Evolutionary conservation across 2,329 filamentous ascomycete species (phyloP), one percentile per base, ranked within the genome.

Genomic region (Epicoccum sorghinum): DNA sequence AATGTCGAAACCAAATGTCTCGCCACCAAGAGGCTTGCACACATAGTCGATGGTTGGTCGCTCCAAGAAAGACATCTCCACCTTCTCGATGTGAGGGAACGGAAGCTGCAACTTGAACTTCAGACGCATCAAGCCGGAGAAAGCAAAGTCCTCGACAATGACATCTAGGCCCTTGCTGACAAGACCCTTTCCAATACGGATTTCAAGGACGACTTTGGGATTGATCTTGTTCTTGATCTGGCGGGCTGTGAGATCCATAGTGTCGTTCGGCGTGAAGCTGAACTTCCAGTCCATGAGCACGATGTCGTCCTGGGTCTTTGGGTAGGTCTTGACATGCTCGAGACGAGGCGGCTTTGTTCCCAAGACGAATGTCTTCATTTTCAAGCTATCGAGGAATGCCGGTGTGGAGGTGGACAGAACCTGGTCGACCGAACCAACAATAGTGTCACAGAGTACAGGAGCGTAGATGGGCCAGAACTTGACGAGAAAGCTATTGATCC

Each of bases 241-340:
- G 57, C 89, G 86, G 2, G 88, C 82, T 2, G 95, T 99, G 83
- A 99, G 86, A 75, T 99, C 95, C 62, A 90, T 87, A 3, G 86
- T 90, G 75, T 99, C 96, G 64, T 95, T 98, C 30, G 95, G 95
- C 0, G 91, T 98, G 79, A 99, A 99, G 82, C 93, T 98, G 77
- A 99, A 99, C 70, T 96, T 96, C 95, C 95, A 99, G 74, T 99
- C 95, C 95, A 99, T 99, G 69, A 98, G 85, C 37, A 99, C 91
- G 54, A 93, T 88, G 70, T 99, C 95, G 60, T 97, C 93, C 65
- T 97, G 91, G 1, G 90, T 91, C 75, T 95, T 96, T 53, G 93
- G 93, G 67, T 99, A 97, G 0, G 95, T 96, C 81, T 96, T 98
- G 75, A 99, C 95, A 70, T 98, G 93, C 77, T 99, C 95, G 81